Evolutionary conservation across 176 grass and related monocot species (phyloP).

Genomic region (Rhynchospora pubera): DNA sequence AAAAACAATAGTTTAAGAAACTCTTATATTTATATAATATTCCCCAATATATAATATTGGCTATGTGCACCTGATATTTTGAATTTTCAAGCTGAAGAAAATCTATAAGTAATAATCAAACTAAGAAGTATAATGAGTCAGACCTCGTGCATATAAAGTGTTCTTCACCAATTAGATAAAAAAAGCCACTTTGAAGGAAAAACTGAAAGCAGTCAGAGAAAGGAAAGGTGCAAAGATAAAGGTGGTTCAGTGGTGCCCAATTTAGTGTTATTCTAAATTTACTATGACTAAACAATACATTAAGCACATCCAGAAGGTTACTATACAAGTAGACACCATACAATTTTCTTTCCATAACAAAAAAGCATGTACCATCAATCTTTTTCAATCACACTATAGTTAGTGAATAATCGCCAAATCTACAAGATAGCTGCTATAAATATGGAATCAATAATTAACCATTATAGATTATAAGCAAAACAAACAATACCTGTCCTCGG

Average conservation of each 20-base stretch:
- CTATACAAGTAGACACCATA: not conserved
- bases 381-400: not conserved
- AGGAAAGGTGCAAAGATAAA: not conserved
- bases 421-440: not conserved
- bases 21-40: not conserved
- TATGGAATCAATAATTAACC: not conserved
- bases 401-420: not conserved
- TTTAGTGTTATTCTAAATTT: not conserved
- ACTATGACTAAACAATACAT: not conserved
- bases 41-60: not conserved
- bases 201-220: not conserved
- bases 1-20: not conserved
- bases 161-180: not conserved
- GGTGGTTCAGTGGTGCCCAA: not conserved
- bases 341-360: not conserved
- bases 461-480: not conserved
- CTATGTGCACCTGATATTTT: not conserved
- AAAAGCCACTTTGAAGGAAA: not conserved
- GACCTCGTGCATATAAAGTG: not conserved
- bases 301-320: not conserved
- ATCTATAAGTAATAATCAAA: not conserved
- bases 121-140: not conserved
- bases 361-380: not conserved
- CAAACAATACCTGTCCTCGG: constrained; percentile 64
- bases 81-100: not conserved